Percentiles rank a stretch among this genome's conserved stretches.
Conservation (phyloP, 2,329 filamentous ascomycete genomes). For the Metarhizium album region DNA sequence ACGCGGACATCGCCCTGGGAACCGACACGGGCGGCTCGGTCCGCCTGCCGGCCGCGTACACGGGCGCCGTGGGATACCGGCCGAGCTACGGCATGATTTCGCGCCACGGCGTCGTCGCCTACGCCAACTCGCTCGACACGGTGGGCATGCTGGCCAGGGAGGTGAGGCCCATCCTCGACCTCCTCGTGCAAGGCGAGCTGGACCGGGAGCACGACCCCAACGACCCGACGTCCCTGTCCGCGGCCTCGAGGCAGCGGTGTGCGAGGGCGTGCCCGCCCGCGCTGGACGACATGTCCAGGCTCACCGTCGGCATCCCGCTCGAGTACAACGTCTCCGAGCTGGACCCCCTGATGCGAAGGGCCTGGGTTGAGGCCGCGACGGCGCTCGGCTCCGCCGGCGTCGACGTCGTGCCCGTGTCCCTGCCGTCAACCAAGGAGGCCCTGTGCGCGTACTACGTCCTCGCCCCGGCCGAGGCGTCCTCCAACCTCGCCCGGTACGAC, state of each 20-base stretch:
- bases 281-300: conserved; percentile 16
- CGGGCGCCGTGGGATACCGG: conserved; percentile 75
- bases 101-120: conserved; percentile 76
- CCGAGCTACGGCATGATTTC: conserved; percentile 84
- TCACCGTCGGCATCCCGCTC: conserved; percentile 47
- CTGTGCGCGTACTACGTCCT: conserved; percentile 92
- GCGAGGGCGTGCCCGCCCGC: conserved; percentile 16
- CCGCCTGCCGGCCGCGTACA: conserved; percentile 78
- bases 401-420: conserved; percentile 61
- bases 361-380: conserved; percentile 56
- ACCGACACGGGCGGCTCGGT: conserved; percentile 92
- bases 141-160: conserved; percentile 62
- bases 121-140: conserved; percentile 87
- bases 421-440: conserved; percentile 76
- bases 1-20: conserved; percentile 58
- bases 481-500: conserved; percentile 94
- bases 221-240: conserved; percentile 65
- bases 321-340: conserved; percentile 90
- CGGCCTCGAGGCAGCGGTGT: conserved; percentile 41
- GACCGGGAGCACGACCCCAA: conserved; percentile 47
- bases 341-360: conserved; percentile 52
- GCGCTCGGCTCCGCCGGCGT: conserved; percentile 55
- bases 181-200: conserved; percentile 41
- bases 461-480: conserved; percentile 88
- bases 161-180: conserved; percentile 37